Evolutionary conservation across 169 alveolate species (phyloP).

Genomic region (Neospora caninum): DNA sequence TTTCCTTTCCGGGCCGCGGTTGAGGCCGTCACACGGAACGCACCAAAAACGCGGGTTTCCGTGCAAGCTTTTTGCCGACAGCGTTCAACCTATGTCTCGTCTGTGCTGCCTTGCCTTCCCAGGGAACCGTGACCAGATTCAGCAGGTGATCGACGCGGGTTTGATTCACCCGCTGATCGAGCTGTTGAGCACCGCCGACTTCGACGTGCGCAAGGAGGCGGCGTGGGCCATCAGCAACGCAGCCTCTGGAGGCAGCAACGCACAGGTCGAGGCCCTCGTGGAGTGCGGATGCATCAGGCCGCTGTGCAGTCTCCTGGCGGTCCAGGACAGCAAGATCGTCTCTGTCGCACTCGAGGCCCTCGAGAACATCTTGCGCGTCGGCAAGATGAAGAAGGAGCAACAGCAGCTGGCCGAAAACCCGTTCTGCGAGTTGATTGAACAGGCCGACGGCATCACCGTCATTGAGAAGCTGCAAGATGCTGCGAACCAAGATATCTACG

Average conservation of each 20-base stretch:
- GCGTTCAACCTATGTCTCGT: no score
- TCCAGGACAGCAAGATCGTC: slow-evolving; percentile 91
- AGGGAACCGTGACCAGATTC: slow-evolving; percentile 89
- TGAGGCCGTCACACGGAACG: no score
- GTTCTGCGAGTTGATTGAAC: slow-evolving; percentile 42
- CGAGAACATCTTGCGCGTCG: slow-evolving; percentile 86
- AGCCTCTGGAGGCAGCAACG: slow-evolving; percentile 87
- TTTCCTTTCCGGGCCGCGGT: no score
- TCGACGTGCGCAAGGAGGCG: slow-evolving; percentile 96
- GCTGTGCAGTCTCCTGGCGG: slow-evolving; percentile 85
- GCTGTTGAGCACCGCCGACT: slow-evolving; percentile 88
- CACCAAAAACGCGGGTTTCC: no score
- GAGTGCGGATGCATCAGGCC: slow-evolving; percentile 92
- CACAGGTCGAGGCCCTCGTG: slow-evolving; percentile 87
- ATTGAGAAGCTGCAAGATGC: slow-evolving; percentile 69
- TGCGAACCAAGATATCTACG: slow-evolving; percentile 67
- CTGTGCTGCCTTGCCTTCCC: not conserved
- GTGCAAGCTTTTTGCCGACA: no score
- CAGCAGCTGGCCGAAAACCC: slow-evolving; percentile 33
- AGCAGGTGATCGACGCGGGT: slow-evolving; percentile 86
- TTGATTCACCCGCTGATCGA: slow-evolving; percentile 86
- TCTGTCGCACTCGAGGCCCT: slow-evolving; percentile 91
- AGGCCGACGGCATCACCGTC: slow-evolving; percentile 68
- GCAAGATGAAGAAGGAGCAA: slow-evolving; percentile 42
- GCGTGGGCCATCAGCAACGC: slow-evolving; percentile 98